Base-by-base conservation (phyloP, 2,329 filamentous ascomycete genomes). In the Stenocarpella maydis region DNA sequence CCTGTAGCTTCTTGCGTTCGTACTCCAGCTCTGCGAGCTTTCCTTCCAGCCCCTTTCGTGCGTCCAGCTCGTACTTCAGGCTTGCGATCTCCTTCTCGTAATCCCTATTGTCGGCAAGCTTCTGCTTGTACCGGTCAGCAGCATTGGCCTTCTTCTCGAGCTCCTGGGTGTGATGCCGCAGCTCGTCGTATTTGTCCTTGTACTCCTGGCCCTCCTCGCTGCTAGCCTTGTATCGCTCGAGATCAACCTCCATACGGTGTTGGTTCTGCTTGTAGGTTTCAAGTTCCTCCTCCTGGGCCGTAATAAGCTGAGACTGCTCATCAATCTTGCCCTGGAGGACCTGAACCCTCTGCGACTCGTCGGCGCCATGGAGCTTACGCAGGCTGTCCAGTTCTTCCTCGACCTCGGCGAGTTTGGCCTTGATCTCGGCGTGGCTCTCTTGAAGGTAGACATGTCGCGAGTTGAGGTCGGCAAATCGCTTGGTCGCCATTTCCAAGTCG, bases 301-400 rank as follows among this genome's bases (percentile, higher is more conserved):
- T 88, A 75, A 95, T 94, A 61, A 93, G 83, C 69, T 91, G 86
- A 77, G 93, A 90, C 74, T 92, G 89, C 74, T 93, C 88, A 49
- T 87, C 86, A 28, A 91, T 81, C 73, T 86, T 86, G 52, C 82
- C 80, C 73, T 90, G 83, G 73, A 91, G 80, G 70, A 84, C 79
- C 79, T 82, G 82, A 72, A 88, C 84, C 61, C 85, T 80, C 67
- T 85, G 82, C 26, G 81, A 85, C 76, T 81, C 87, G 78, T 82
- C 82, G 78, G 82, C 80, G 76, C 88, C 81, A 81, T 87, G 80
- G 78, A 83, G 73, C 74, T 84, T 82, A 73, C 82, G 77, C 64
- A 86, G 76, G 67, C 86, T 78, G 75, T 84, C 84, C 10, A 86
- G 82, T 76, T 88, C 85, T 39, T 83, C 80, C 67, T 87, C 84